These are phyloP conservation scores for Termitomyces sp. DNA, from an alignment of 768 basidiomycete genomes.

Conservation along the genomic window DNA sequence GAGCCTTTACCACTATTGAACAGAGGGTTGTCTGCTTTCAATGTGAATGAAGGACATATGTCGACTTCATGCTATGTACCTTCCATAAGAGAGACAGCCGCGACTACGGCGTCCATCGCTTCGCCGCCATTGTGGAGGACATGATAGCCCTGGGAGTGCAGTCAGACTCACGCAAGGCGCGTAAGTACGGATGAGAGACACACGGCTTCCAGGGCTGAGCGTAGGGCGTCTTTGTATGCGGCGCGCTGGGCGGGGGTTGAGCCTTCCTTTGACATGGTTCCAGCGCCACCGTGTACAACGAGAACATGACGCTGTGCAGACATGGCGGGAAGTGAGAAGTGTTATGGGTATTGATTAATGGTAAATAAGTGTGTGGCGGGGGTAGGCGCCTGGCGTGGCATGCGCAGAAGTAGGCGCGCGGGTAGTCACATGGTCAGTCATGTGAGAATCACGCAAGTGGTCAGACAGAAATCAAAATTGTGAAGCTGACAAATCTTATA, in stretches of 20 bases:
- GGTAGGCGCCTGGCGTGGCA: no score
- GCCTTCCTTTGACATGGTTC: conserved; percentile 52
- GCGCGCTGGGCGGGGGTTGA: conserved; percentile 59
- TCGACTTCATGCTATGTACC: conserved; percentile 29
- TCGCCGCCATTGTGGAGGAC: conserved; percentile 66
- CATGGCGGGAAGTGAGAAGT: no score
- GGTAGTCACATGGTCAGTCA: no score
- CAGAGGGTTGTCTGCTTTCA: conserved; percentile 56
- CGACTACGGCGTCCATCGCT: conserved; percentile 77
- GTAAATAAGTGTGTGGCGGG: no score
- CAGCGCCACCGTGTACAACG: conserved; percentile 79
- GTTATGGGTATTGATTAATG: no score
- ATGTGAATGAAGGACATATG: not conserved
- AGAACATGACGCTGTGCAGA: conserved; percentile 35
- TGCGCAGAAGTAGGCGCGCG: no score
- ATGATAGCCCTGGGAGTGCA: conserved; percentile 42
- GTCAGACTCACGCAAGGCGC: not conserved
- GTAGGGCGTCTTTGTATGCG: conserved; percentile 51
- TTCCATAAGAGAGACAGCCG: conserved; percentile 71
- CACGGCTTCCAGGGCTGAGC: conserved; percentile 46
- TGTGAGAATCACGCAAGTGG: no score
- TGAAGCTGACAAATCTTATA: no score
- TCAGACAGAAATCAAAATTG: no score
- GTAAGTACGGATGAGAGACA: conserved; percentile 2
- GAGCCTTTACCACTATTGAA: conserved; percentile 82